Conservation (phyloP, 371 early-diverging fungal genomes). For the Amoeboaphelidium occidentale region DNA sequence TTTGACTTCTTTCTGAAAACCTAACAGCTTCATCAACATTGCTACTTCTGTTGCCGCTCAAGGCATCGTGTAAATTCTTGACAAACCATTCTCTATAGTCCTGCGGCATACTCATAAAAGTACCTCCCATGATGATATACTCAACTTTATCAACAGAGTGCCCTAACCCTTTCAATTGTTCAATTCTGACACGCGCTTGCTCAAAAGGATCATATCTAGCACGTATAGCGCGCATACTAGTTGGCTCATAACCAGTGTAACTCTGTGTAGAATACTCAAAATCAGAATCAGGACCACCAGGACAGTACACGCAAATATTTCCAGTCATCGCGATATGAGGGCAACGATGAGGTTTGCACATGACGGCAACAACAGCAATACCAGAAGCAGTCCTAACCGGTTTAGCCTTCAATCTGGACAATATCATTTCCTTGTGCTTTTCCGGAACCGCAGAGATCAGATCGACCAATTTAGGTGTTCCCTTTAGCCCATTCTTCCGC, state of each 20-base stretch:
- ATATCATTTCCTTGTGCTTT: constrained; percentile 55
- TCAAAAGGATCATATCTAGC: constrained; percentile 97
- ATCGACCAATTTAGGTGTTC: constrained; percentile 92
- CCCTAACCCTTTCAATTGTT: constrained; percentile 85
- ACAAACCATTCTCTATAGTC: constrained; percentile 96
- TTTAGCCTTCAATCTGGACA: constrained; percentile 82
- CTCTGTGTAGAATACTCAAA: constrained; percentile 99
- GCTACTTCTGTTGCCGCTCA: constrained; percentile 66
- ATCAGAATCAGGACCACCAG: constrained; percentile 99
- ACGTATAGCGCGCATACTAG: constrained; percentile 98
- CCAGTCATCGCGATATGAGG: constrained; percentile 99
- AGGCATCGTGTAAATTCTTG: constrained; percentile 87
- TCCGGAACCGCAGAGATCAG: constrained; percentile 97
- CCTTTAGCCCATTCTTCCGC: constrained; percentile 43
- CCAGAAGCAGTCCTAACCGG: constrained; percentile 98
- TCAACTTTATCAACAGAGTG: constrained; percentile 98
- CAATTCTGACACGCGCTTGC: constrained; percentile 86
- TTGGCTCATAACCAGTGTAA: constrained; percentile 99
- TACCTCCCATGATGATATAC: constrained; percentile 99
- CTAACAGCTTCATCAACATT: constrained; percentile 90
- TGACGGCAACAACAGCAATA: constrained; percentile 98
- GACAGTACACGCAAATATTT: constrained; percentile 99
- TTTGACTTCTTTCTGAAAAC: constrained; percentile 82
- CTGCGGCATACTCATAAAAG: constrained; percentile 94
- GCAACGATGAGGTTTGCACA: constrained; percentile 99